Conservation (phyloP, 2,329 filamentous ascomycete genomes). For the Fusarium illudens region DNA sequence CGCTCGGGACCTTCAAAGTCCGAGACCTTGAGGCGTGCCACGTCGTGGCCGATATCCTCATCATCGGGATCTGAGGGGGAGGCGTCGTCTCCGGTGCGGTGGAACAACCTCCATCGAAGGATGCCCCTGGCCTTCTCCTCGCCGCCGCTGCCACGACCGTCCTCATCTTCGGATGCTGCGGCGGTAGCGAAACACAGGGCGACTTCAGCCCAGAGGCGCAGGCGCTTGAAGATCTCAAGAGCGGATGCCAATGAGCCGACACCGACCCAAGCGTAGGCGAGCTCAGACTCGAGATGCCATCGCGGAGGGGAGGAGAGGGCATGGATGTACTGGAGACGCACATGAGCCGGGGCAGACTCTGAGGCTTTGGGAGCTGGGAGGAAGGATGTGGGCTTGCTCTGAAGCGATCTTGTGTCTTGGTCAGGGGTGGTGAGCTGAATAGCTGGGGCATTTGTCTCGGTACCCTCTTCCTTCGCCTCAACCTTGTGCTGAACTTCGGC, state of each 20-base stretch:
- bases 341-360: conserved; percentile 79
- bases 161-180: conserved; percentile 65
- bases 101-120: conserved; percentile 81
- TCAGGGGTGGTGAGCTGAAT: conserved; percentile 57
- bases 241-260: conserved; percentile 89
- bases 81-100: conserved; percentile 58
- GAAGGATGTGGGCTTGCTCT: conserved; percentile 74
- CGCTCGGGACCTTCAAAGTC: conserved; percentile 69
- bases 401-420: conserved; percentile 36
- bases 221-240: conserved; percentile 92
- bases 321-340: conserved; percentile 85
- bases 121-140: conserved; percentile 85
- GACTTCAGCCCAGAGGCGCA: conserved; percentile 94
- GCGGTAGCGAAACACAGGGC: conserved; percentile 82
- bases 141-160: conserved; percentile 62
- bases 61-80: conserved; percentile 55
- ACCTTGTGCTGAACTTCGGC: conserved; percentile 45
- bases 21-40: conserved; percentile 63
- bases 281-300: conserved; percentile 94
- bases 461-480: conserved; percentile 32
- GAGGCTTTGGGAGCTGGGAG: conserved; percentile 77
- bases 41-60: conserved; percentile 59
- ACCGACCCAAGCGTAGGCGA: conserved; percentile 90
- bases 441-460: conserved; percentile 51
- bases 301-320: conserved; percentile 83